Conservation (phyloP, 805 yeast genomes). For the Wickerhamiella australiensis region DNA sequence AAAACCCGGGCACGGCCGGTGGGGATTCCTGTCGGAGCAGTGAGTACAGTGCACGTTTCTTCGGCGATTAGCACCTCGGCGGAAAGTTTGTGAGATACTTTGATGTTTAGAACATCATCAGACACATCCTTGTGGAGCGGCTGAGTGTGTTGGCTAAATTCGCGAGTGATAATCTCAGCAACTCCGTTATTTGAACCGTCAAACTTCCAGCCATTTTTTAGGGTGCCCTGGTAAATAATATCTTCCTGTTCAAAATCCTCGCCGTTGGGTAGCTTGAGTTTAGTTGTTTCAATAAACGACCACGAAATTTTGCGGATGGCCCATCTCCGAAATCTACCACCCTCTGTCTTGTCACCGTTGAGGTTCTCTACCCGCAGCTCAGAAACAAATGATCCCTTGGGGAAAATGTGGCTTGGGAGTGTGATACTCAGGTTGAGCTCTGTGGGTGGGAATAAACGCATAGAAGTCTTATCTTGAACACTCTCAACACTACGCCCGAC, state of each 20-base stretch:
- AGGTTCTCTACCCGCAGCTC: conserved; percentile 60
- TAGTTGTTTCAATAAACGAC: conserved; percentile 71
- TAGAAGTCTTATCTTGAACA: conserved; percentile 74
- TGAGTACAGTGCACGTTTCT: conserved; percentile 35
- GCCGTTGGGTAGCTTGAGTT: conserved; percentile 13
- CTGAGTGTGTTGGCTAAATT: conserved; percentile 22
- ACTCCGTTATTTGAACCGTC: conserved; percentile 71
- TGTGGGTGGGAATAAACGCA: conserved; percentile 93
- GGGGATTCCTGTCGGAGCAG: conserved; percentile 28
- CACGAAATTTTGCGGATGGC: conserved; percentile 80
- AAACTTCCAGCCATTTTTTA: conserved; percentile 89
- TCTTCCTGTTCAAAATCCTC: conserved; percentile 48
- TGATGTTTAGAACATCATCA: conserved; percentile 69
- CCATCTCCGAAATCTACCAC: conserved; percentile 47
- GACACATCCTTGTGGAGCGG: conserved; percentile 37
- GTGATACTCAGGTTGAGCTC: conserved; percentile 77
- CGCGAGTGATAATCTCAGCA: conserved; percentile 43
- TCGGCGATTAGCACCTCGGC: conserved; percentile 93
- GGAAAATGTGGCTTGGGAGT: conserved; percentile 79
- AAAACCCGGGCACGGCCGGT: conserved; percentile 93
- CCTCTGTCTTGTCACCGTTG: conserved; percentile 16
- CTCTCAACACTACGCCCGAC: conserved; percentile 65
- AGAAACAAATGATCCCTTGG: conserved; percentile 72
- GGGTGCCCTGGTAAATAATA: conserved; percentile 63
- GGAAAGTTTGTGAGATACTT: conserved; percentile 61